phyloP scores from a whole-genome alignment of 352 stramenopile species.

The Plasmopara viticola region DNA sequence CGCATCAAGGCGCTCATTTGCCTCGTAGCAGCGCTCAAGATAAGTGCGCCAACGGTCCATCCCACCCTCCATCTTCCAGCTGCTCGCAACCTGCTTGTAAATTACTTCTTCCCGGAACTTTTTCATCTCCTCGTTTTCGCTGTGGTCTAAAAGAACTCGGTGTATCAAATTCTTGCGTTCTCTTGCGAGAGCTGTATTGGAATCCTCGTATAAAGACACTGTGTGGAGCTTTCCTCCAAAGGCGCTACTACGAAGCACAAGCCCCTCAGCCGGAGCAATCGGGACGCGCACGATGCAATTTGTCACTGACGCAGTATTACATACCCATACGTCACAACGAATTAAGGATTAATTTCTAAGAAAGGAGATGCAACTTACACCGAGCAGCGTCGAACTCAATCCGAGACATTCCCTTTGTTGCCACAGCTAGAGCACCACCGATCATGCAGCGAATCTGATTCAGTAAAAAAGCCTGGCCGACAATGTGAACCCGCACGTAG shows the following conservation, averaged over 20 bases:
- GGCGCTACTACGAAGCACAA: slow-evolving; percentile 77
- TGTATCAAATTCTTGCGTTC: slow-evolving; percentile 50
- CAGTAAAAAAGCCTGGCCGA: slow-evolving; percentile 78
- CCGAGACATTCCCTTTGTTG: slow-evolving; percentile 60
- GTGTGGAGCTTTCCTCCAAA: slow-evolving; percentile 79
- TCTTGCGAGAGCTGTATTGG: slow-evolving; percentile 54
- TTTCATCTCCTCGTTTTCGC: slow-evolving; percentile 48
- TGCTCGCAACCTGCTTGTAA: slow-evolving; percentile 54
- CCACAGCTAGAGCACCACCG: slow-evolving; percentile 74
- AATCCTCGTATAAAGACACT: slow-evolving; percentile 65
- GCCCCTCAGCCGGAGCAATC: slow-evolving; percentile 81
- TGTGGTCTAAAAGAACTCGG: slow-evolving; percentile 41
- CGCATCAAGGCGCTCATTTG: slow-evolving; percentile 40
- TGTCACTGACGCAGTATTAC: slow-evolving; percentile 32
- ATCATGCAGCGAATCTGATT: slow-evolving; percentile 91
- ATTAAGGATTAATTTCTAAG: too few species aligned
- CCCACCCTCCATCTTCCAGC: slow-evolving; percentile 45
- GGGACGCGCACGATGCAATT: slow-evolving; percentile 81
- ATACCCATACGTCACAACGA: background rate
- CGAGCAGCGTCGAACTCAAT: slow-evolving; percentile 67
- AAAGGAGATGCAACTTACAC: slow-evolving; percentile 22
- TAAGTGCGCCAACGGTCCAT: slow-evolving; percentile 54
- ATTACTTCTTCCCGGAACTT: slow-evolving; percentile 70
- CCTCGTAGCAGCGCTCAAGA: slow-evolving; percentile 48
- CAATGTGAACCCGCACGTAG: slow-evolving; percentile 72